Evolutionary conservation across 306 rosid genomes (phyloP).

Genomic region (Styphnolobium japonicum): DNA sequence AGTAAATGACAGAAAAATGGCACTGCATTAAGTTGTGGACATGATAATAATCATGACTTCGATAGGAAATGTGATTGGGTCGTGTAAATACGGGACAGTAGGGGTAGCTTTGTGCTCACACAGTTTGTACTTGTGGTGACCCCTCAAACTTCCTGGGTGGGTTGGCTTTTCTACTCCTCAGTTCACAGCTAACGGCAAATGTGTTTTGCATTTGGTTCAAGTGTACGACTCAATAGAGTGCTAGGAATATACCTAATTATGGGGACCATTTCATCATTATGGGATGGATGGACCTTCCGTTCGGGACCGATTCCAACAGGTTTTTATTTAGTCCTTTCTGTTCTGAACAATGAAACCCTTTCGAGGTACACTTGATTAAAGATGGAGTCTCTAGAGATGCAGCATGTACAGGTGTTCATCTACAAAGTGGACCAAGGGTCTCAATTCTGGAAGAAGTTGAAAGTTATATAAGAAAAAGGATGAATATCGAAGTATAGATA

Average conservation of each 20-base stretch:
- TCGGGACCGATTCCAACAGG: background rate
- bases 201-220: background rate
- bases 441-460: background rate
- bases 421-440: background rate
- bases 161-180: background rate
- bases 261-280: slow-evolving; percentile 22
- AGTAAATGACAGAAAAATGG: too few species aligned
- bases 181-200: background rate
- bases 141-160: background rate
- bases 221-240: background rate
- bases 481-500: too few species aligned
- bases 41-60: background rate
- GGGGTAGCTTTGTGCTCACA: background rate
- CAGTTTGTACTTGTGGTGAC: background rate
- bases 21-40: background rate
- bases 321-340: background rate
- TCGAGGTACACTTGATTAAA: too few species aligned
- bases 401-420: background rate
- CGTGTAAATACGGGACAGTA: background rate
- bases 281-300: background rate
- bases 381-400: too few species aligned
- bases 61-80: background rate
- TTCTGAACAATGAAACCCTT: too few species aligned
- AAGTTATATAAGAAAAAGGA: background rate
- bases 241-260: slow-evolving; percentile 5